These are phyloP conservation scores for Arthroderma uncinatum DNA, from an alignment of 2,329 filamentous ascomycete species.

Conservation along the genomic window DNA sequence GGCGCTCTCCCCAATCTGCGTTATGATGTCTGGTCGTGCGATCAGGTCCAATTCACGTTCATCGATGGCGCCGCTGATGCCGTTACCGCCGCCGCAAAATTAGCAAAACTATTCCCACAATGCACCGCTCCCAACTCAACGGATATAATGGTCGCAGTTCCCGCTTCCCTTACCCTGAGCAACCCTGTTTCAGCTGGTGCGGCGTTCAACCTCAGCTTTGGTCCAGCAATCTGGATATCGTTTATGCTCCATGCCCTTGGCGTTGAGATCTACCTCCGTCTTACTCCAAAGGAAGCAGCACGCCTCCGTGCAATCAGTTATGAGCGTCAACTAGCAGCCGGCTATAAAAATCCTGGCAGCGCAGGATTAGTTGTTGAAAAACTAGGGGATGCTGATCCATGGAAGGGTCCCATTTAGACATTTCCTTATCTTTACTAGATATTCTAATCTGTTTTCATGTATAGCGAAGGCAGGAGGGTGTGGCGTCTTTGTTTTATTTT, in stretches of 20 bases:
- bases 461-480: background rate
- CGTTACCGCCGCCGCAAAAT: background rate
- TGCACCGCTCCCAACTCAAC: constrained; percentile 19
- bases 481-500: background rate
- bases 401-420: constrained; percentile 2
- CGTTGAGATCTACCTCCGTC: constrained; percentile 40
- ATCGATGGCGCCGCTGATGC: constrained; percentile 13
- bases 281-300: constrained; percentile 45
- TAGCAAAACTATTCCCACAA: constrained; percentile 19
- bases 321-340: constrained; percentile 45
- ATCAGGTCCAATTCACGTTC: constrained; percentile 37
- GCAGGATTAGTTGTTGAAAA: constrained; percentile 38
- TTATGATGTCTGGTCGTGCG: constrained; percentile 36
- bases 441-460: background rate
- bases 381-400: constrained; percentile 27
- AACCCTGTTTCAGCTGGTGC: constrained; percentile 24
- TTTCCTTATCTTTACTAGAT: background rate
- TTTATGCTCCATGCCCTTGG: constrained; percentile 42
- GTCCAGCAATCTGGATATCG: constrained; percentile 44
- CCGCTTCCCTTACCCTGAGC: constrained; percentile 20
- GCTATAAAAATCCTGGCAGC: constrained; percentile 40
- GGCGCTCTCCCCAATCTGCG: constrained; percentile 23
- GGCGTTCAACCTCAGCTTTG: constrained; percentile 40
- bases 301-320: constrained; percentile 47
- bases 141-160: constrained; percentile 19